Percentiles rank a stretch among this genome's conserved stretches.
Evolutionary conservation across 495 filamentous ascomycete species (phyloP).

Genomic region (Aspergillus sclerotioniger): DNA sequence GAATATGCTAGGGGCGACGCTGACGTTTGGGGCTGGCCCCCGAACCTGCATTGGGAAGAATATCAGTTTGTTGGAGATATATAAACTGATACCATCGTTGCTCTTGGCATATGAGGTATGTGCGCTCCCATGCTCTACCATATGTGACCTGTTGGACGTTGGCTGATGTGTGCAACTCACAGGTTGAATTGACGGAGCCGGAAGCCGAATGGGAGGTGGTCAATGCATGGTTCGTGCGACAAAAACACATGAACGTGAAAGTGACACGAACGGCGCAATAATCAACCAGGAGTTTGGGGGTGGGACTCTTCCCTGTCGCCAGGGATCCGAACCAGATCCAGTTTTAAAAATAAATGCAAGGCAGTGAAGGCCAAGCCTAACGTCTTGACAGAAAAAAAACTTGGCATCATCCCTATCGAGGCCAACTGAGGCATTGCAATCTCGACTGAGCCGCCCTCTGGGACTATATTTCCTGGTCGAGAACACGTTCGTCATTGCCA

Average conservation of each 20-base stretch:
- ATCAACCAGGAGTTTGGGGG: background rate
- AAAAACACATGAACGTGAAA: background rate
- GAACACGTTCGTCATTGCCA: constrained; percentile 6
- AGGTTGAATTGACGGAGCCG: background rate
- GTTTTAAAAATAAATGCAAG: background rate
- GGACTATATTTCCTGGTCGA: background rate
- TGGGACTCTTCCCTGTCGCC: background rate
- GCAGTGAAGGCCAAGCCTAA: no score
- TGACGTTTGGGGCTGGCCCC: background rate
- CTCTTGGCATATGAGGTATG: background rate
- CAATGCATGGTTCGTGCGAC: background rate
- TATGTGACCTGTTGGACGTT: background rate
- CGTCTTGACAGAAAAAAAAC: no score
- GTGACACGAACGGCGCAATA: background rate
- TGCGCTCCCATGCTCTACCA: background rate
- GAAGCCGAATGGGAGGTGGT: background rate
- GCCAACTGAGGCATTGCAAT: background rate
- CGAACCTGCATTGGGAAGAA: background rate
- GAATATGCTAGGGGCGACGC: background rate
- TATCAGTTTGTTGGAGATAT: background rate
- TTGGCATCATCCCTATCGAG: no score
- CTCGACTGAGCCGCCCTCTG: background rate
- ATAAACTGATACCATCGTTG: background rate
- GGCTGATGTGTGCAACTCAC: background rate
- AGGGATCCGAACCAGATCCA: background rate